These are phyloP conservation scores for Acer negundo DNA, from an alignment of 345 rosid species.

Conservation along the genomic window DNA sequence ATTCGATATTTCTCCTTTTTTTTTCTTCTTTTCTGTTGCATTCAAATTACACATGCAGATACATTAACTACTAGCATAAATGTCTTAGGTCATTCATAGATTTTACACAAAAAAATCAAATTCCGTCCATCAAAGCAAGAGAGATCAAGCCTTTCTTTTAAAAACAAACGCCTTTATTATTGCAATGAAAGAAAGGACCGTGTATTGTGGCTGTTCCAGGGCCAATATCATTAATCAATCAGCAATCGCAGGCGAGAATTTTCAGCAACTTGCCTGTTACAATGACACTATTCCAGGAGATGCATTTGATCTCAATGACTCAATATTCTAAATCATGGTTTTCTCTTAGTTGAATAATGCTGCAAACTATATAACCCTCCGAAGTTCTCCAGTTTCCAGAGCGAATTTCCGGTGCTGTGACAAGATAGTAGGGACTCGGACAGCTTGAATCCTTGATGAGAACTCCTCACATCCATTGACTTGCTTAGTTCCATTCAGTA, in stretches of 20 bases:
- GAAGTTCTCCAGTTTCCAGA: slow-evolving; percentile 76
- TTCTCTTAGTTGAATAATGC: background rate
- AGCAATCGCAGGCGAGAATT: background rate
- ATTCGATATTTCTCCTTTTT: background rate
- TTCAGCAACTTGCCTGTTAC: background rate
- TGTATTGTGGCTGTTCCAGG: background rate
- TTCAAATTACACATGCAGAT: too few species aligned
- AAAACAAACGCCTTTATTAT: background rate
- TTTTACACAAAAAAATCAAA: background rate
- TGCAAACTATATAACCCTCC: slow-evolving; percentile 40
- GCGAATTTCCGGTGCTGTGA: slow-evolving; percentile 82
- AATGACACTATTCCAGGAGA: background rate
- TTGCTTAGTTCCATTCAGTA: slow-evolving; percentile 53
- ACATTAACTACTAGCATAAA: background rate
- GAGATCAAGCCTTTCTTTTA: background rate
- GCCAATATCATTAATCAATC: slow-evolving; percentile 3
- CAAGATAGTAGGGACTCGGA: slow-evolving; percentile 52
- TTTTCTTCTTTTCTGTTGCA: slow-evolving; percentile 2
- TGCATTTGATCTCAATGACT: background rate
- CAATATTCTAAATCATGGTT: background rate
- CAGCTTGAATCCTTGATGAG: slow-evolving; percentile 45
- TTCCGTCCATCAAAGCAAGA: background rate
- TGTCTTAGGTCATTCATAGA: background rate
- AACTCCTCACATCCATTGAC: slow-evolving; percentile 31
- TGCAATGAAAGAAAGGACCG: background rate